phyloP scores from a whole-genome alignment of 2,329 filamentous ascomycete species.

The Fusarium bactridioides region DNA sequence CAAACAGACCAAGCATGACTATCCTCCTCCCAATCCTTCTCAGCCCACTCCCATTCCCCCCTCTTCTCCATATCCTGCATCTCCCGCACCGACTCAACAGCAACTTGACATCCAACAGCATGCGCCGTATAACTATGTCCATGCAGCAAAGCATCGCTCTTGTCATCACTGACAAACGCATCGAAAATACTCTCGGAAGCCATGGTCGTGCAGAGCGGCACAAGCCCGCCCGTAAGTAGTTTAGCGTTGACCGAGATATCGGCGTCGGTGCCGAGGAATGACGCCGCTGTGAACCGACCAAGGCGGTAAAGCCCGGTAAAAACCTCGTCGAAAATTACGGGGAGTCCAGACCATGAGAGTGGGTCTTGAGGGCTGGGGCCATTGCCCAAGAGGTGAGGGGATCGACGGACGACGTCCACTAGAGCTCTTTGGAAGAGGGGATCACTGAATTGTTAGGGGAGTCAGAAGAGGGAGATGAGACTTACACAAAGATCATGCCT shows the following conservation, averaged over 20 bases:
- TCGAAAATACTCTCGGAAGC: constrained; percentile 78
- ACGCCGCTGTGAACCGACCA: constrained; percentile 73
- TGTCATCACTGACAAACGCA: constrained; percentile 74
- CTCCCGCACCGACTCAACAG: constrained; percentile 68
- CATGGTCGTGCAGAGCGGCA: constrained; percentile 79
- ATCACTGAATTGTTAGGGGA: constrained; percentile 60
- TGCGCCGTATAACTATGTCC: constrained; percentile 90
- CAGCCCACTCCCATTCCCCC: constrained; percentile 60
- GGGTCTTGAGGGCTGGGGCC: constrained; percentile 17
- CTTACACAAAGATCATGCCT: constrained; percentile 82
- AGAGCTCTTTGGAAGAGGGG: constrained; percentile 81
- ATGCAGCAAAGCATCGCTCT: constrained; percentile 81
- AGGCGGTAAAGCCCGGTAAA: constrained; percentile 88
- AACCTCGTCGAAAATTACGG: constrained; percentile 85
- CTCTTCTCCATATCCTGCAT: constrained; percentile 66
- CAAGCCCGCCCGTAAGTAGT: constrained; percentile 79
- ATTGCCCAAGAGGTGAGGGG: constrained; percentile 61
- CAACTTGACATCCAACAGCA: constrained; percentile 81
- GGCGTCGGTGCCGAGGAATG: constrained; percentile 72
- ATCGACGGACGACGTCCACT: constrained; percentile 70
- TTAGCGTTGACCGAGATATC: constrained; percentile 87
- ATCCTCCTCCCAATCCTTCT: constrained; percentile 16
- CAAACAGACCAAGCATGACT: constrained; percentile 71
- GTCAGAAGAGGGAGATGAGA: constrained; percentile 18
- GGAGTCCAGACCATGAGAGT: constrained; percentile 73